Percentiles rank a stretch among this genome's conserved stretches.
Evolutionary conservation across 805 yeast species (phyloP).

Genomic region (Yarrowia keelungensis): DNA sequence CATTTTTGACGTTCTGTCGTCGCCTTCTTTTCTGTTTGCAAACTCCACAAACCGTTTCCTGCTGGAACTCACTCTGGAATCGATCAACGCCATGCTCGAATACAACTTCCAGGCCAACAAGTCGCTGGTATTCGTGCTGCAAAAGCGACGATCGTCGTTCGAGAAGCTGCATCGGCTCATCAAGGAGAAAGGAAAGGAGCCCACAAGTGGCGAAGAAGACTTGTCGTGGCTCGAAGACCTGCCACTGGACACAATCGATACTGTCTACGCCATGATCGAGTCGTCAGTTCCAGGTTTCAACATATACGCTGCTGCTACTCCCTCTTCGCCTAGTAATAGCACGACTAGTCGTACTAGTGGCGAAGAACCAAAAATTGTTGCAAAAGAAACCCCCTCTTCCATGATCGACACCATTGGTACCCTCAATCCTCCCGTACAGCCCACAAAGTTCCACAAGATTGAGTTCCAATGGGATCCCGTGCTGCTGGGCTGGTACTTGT

Average conservation of each 20-base stretch:
- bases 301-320: background rate
- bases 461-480: conserved; percentile 32
- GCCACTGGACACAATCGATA: conserved; percentile 27
- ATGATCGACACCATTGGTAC: conserved; percentile 23
- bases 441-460: conserved; percentile 26
- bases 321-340: background rate
- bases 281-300: conserved; percentile 12
- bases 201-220: conserved; percentile 23
- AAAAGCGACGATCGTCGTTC: conserved; percentile 23
- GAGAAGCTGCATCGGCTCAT: conserved; percentile 19
- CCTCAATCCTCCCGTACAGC: conserved; percentile 9
- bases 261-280: conserved; percentile 18
- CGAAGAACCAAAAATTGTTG: background rate
- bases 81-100: conserved; percentile 32
- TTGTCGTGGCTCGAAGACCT: conserved; percentile 34
- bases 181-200: conserved; percentile 30
- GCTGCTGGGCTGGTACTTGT: conserved; percentile 34
- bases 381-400: conserved; percentile 6
- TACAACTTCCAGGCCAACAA: conserved; percentile 37
- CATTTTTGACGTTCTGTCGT: conserved; percentile 26
- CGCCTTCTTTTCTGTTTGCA: conserved; percentile 27
- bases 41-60: conserved; percentile 28
- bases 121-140: conserved; percentile 19
- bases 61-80: conserved; percentile 25
- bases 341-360: background rate